Conservation (phyloP, 805 yeast genomes). For the Saccharomycopsis malanga region DNA sequence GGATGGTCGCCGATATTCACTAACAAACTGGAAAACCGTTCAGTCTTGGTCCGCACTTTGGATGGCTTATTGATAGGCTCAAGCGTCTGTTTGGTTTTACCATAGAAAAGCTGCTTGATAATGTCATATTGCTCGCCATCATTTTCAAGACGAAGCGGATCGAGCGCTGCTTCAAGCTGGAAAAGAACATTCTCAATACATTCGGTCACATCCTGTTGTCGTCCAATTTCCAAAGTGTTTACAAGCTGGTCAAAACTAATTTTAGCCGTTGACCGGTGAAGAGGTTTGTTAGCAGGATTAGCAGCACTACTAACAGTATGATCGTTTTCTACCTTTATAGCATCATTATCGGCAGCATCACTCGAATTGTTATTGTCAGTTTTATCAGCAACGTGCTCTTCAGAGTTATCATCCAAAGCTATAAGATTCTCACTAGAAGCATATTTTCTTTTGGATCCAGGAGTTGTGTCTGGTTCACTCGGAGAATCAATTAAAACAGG, state of each 20-base stretch:
- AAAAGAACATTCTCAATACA: constrained; percentile 90
- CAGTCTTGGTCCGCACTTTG: constrained; percentile 46
- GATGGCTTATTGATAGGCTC: constrained; percentile 27
- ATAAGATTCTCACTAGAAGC: background rate
- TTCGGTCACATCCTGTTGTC: constrained; percentile 97
- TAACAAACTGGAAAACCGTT: constrained; percentile 72
- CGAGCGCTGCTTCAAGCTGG: constrained; percentile 83
- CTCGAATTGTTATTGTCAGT: background rate
- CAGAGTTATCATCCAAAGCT: too few species aligned
- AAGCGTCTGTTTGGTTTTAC: constrained; percentile 62
- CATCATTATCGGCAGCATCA: constrained; percentile 13
- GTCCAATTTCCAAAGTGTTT: constrained; percentile 69
- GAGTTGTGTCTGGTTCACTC: background rate
- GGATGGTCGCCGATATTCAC: constrained; percentile 88
- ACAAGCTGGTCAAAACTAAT: constrained; percentile 52
- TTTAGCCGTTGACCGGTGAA: constrained; percentile 11
- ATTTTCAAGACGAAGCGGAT: constrained; percentile 47
- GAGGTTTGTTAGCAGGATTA: background rate
- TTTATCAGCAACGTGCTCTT: background rate
- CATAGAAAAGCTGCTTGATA: constrained; percentile 75
- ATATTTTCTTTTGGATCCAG: background rate
- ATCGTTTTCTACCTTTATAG: constrained; percentile 1
- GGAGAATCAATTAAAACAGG: background rate
- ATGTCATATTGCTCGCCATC: constrained; percentile 82
- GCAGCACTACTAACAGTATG: constrained; percentile 4